These are phyloP conservation scores for Rhodosporidiobolus sp. DNA, from an alignment of 768 basidiomycete genomes.

Conservation along the genomic window DNA sequence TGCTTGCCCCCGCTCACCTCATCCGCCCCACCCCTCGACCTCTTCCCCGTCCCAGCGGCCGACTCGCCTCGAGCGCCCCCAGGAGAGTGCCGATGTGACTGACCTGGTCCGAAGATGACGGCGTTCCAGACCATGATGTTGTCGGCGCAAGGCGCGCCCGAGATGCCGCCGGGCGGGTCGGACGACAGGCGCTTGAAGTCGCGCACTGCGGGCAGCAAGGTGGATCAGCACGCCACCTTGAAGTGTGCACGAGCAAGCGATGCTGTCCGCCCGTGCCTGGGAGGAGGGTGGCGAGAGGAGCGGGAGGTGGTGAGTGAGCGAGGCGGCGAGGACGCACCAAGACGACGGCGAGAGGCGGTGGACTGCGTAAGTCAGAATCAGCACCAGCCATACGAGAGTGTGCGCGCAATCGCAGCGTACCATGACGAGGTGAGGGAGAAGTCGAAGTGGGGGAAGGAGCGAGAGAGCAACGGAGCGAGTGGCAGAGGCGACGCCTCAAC, in stretches of 20 bases:
- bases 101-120: slow-evolving; percentile 97
- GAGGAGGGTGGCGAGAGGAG: background rate
- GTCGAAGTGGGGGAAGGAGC: too few relatives aligned
- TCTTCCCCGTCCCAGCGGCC: too few relatives aligned
- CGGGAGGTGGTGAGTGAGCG: background rate
- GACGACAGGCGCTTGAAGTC: slow-evolving; percentile 94
- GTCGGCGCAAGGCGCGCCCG: slow-evolving; percentile 92
- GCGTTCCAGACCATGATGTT: slow-evolving; percentile 99
- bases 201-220: slow-evolving; percentile 56
- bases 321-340: slow-evolving; percentile 52
- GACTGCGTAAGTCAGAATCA: slow-evolving; percentile 58
- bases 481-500: too few relatives aligned
- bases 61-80: too few relatives aligned
- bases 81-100: slow-evolving; percentile 44
- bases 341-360: slow-evolving; percentile 86
- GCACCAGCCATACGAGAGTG: background rate
- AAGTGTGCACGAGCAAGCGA: too few relatives aligned
- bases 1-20: too few relatives aligned
- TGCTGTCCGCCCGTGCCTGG: too few relatives aligned
- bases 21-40: too few relatives aligned
- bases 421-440: background rate
- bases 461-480: background rate
- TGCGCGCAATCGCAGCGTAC: background rate
- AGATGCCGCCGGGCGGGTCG: slow-evolving; percentile 93
- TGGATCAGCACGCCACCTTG: too few relatives aligned